Conservation (phyloP, 805 yeast genomes). For the Kazachstania bromeliacearum region DNA sequence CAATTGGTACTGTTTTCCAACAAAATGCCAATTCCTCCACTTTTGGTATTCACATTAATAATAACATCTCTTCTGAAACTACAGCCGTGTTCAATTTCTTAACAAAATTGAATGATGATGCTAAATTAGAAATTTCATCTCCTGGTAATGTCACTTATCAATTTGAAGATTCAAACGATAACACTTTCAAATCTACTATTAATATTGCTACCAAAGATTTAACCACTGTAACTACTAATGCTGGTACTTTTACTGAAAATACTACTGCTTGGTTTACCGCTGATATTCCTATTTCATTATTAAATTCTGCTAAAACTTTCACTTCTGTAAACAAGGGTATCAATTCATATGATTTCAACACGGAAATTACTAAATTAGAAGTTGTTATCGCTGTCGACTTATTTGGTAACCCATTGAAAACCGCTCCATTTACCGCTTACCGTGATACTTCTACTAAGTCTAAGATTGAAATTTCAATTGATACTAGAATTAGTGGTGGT, state of each 20-base stretch:
- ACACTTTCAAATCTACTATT: conserved; percentile 12
- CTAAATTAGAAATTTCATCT: conserved; percentile 9
- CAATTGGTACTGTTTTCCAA: conserved; percentile 1
- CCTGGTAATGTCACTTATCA: conserved; percentile 15
- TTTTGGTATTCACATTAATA: conserved; percentile 14
- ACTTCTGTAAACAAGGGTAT: conserved; percentile 12
- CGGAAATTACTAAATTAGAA: conserved; percentile 14
- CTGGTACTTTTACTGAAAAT: conserved; percentile 17
- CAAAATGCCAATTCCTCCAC: conserved; percentile 8
- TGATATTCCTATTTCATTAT: conserved; percentile 19
- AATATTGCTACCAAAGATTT: conserved; percentile 15
- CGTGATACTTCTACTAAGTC: conserved; percentile 19
- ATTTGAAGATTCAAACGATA: conserved; percentile 17
- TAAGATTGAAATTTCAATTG: conserved; percentile 12
- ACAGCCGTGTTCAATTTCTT: conserved; percentile 21
- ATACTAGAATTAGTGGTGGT: conserved; percentile 24
- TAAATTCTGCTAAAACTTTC: conserved; percentile 13
- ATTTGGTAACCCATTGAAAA: conserved; percentile 19
- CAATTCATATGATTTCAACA: conserved; percentile 14
- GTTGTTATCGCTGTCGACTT: conserved; percentile 18
- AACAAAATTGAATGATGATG: conserved; percentile 14
- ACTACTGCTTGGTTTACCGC: conserved; percentile 24
- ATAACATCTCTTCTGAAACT: conserved; percentile 6
- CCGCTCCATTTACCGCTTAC: conserved; percentile 19
- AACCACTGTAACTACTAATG: conserved; percentile 16